Percentiles rank a stretch among this genome's conserved stretches.
These are phyloP conservation scores for Cladorrhinum sp. DNA, from an alignment of 2,329 filamentous ascomycete genomes.

Conservation along the genomic window DNA sequence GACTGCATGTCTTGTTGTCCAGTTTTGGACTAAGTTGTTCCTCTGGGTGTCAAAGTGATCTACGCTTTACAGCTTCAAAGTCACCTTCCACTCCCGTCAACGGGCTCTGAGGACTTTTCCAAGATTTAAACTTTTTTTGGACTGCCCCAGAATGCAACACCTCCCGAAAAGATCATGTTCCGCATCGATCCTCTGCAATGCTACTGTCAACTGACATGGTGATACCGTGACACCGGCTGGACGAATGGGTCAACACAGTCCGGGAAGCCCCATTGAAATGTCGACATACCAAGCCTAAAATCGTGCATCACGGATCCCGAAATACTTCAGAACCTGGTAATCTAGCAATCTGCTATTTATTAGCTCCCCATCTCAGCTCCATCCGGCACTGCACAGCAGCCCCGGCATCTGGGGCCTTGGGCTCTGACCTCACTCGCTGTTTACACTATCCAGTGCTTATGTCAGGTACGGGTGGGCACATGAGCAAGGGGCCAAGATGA, in stretches of 20 bases:
- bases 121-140: background rate
- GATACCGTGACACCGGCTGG: background rate
- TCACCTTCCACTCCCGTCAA: conserved; percentile 18
- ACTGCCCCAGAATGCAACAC: background rate
- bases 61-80: background rate
- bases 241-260: too few species aligned
- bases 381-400: background rate
- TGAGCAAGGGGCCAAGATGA: too few species aligned
- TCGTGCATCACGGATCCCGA: background rate
- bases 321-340: background rate
- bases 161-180: background rate
- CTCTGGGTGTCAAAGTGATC: too few species aligned
- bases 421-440: background rate
- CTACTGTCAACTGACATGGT: background rate
- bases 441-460: too few species aligned
- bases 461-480: too few species aligned
- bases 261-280: too few species aligned
- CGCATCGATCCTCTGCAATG: background rate
- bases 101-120: background rate
- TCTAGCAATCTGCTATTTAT: background rate
- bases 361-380: background rate
- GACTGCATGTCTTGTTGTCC: background rate
- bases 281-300: too few species aligned
- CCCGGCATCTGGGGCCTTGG: background rate
- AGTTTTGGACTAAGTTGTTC: background rate